These are phyloP conservation scores for Actinomortierella wolfii DNA, from an alignment of 371 early-diverging fungal genomes.

Conservation along the genomic window DNA sequence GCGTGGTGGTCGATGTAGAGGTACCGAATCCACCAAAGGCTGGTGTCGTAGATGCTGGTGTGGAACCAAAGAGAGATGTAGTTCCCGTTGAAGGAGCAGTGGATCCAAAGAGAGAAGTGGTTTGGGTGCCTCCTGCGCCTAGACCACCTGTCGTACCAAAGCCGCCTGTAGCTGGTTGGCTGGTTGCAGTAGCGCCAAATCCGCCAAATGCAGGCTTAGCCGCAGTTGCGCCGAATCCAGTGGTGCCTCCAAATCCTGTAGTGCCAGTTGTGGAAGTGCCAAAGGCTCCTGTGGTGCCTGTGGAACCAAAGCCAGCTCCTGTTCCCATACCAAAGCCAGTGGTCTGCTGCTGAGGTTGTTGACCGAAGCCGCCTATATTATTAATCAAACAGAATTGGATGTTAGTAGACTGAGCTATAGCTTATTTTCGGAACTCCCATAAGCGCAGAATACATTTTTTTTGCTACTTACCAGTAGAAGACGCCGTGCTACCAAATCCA, in stretches of 20 bases:
- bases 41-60: slow-evolving; percentile 40
- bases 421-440: too few species aligned
- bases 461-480: slow-evolving; percentile 30
- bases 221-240: slow-evolving; percentile 53
- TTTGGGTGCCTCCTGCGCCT: slow-evolving; percentile 32
- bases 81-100: slow-evolving; percentile 55
- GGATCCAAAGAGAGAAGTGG: slow-evolving; percentile 61
- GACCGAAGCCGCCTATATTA: slow-evolving; percentile 38
- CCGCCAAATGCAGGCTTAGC: slow-evolving; percentile 53
- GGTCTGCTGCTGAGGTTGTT: slow-evolving; percentile 10
- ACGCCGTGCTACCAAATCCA: slow-evolving; percentile 41
- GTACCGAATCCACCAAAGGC: slow-evolving; percentile 53
- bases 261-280: slow-evolving; percentile 44
- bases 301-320: slow-evolving; percentile 46
- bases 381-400: slow-evolving; percentile 10
- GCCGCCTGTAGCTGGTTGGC: slow-evolving; percentile 53
- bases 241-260: slow-evolving; percentile 44
- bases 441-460: slow-evolving; percentile 17
- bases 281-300: slow-evolving; percentile 34
- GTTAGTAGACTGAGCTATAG: too few species aligned
- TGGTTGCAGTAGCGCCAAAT: slow-evolving; percentile 51
- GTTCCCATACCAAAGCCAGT: slow-evolving; percentile 47
- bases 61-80: slow-evolving; percentile 54
- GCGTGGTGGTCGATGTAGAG: slow-evolving; percentile 50
- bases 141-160: slow-evolving; percentile 47